Base-by-base conservation (phyloP, 257 asterid species). In the Solanum megistacrolobum region DNA sequence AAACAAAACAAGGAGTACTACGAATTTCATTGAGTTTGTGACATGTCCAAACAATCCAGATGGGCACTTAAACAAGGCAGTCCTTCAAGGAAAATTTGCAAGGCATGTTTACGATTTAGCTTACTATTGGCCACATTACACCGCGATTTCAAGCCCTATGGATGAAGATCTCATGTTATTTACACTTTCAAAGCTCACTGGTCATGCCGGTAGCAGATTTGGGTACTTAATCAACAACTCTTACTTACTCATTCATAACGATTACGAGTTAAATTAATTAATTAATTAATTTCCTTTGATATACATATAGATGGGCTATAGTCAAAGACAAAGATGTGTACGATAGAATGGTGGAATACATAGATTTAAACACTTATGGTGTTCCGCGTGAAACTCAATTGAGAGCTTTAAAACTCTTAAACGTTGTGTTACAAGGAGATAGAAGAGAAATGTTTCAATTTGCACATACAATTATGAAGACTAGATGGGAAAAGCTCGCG, bases 51-150 rank as follows among this genome's bases (percentile, higher is more conserved):
- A 79, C 5, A 86, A 88, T 86, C 90, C 90, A 20, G 87, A 88
- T 27, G 88, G 87, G 3, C 75, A 65, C 8, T 10, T 46, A 11
- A 86, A 76, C 48, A 34, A 85, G 39, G 86, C 90, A 23, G 87
- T 88, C 32, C 87, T 88, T 2, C 20, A 27, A 21, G 86, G 88
- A 10, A 29, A 52, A 3, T 73, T 27, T 11, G 83, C 58, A 21
- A 25, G 25, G 6, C 65, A 65, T 3, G 55, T 88, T 12, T 46
- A 86, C 41, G 88, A 88, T 73, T 84, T 74, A 66, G 90, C 90
- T 52, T 88, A 88, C 66, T 88, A 88, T 65, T 88, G 90, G 90
- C 90, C 90, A 7, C 86, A 88, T 60, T 78, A 85, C 34, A 85
- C 90, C 2, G 75, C 87, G 5, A 78, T 86, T 65, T 65, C 88